Evolutionary conservation across 495 filamentous ascomycete genomes (phyloP).

Genomic region (Tuber magnatum): DNA sequence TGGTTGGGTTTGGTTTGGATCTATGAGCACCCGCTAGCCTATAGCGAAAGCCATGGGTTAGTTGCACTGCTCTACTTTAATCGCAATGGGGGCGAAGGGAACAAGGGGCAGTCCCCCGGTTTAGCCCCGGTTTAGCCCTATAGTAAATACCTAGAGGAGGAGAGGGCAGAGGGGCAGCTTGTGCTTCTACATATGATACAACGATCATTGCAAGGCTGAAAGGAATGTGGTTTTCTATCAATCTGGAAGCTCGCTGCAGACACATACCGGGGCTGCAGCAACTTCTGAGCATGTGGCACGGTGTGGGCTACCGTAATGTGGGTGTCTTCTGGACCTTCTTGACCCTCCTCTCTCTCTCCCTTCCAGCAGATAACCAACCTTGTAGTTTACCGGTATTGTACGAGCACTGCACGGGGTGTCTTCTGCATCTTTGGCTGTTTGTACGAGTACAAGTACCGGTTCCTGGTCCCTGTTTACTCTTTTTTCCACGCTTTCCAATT

Average conservation of each 20-base stretch:
- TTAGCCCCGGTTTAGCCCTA: not conserved
- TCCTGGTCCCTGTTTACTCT: conserved; percentile 30
- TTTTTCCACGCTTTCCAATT: conserved; percentile 21
- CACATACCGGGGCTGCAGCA: not conserved
- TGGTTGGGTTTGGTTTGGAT: not conserved
- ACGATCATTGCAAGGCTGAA: not conserved
- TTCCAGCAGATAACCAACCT: not conserved
- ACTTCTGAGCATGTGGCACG: not conserved
- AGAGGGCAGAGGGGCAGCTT: not conserved
- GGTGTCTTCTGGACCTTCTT: not conserved
- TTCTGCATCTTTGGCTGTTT: conserved; percentile 11
- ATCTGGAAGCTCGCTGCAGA: not conserved
- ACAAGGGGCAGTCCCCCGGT: not conserved
- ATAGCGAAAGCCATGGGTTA: not conserved
- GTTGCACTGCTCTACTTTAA: not conserved
- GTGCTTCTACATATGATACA: not conserved
- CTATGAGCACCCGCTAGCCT: not conserved
- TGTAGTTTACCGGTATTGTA: not conserved
- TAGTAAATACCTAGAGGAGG: not conserved
- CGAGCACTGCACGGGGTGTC: not conserved
- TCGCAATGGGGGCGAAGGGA: not conserved
- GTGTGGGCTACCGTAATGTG: not conserved
- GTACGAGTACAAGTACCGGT: conserved; percentile 19
- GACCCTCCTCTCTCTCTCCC: not conserved
- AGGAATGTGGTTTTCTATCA: not conserved